Evolutionary conservation across 495 filamentous ascomycete species (phyloP).

Genomic region (Aspergillus heteromorphus): DNA sequence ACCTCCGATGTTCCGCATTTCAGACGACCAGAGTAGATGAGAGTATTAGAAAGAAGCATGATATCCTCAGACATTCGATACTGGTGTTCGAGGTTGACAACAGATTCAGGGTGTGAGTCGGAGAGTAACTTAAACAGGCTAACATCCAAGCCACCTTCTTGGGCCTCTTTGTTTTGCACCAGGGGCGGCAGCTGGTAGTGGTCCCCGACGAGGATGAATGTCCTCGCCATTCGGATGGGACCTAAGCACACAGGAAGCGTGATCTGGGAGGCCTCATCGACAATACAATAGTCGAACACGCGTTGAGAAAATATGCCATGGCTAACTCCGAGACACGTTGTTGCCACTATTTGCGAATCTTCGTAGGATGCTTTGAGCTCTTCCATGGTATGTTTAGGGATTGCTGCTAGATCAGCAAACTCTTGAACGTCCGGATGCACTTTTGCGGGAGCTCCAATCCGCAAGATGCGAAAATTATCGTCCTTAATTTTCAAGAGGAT

Average conservation of each 20-base stretch:
- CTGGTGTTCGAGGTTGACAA: constrained; percentile 88
- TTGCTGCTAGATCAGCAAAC: constrained; percentile 72
- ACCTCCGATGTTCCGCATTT: constrained; percentile 82
- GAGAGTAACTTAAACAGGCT: constrained; percentile 91
- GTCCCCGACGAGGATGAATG: constrained; percentile 91
- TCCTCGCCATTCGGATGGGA: constrained; percentile 88
- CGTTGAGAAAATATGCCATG: constrained; percentile 84
- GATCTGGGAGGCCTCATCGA: constrained; percentile 96
- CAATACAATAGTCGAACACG: constrained; percentile 95
- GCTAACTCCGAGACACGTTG: constrained; percentile 87
- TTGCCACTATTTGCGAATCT: constrained; percentile 80
- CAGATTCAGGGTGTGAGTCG: constrained; percentile 76
- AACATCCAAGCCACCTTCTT: constrained; percentile 80
- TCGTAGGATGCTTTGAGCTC: constrained; percentile 79
- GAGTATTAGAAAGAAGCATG: constrained; percentile 86
- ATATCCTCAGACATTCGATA: constrained; percentile 98
- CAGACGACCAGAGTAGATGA: constrained; percentile 85
- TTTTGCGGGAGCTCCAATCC: constrained; percentile 76
- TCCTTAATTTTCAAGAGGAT: constrained; percentile 85
- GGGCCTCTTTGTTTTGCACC: constrained; percentile 85
- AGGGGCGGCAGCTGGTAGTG: constrained; percentile 93
- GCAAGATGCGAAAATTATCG: constrained; percentile 73
- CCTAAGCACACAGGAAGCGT: constrained; percentile 91
- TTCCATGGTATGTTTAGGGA: constrained; percentile 67
- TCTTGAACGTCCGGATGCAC: constrained; percentile 78